phyloP scores from a whole-genome alignment of 306 rosid species.

The Vicia faba region DNA sequence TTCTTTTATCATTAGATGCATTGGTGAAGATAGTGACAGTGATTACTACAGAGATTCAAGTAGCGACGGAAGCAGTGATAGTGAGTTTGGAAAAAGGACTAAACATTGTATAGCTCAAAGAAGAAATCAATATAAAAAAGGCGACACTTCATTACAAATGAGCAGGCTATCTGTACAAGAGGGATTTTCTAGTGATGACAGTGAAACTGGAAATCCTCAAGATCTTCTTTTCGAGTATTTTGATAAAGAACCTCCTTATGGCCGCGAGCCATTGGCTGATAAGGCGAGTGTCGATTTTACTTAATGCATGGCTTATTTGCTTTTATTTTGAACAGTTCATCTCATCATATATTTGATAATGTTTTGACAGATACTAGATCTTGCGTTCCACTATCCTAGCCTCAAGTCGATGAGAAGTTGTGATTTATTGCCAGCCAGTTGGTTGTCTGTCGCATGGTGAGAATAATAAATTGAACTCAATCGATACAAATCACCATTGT shows the following conservation, averaged over 20 bases:
- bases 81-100: constrained; percentile 53
- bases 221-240: constrained; percentile 74
- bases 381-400: constrained; percentile 62
- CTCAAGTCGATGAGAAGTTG: constrained; percentile 82
- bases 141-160: constrained; percentile 43
- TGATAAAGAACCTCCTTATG: constrained; percentile 73
- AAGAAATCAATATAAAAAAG: constrained; percentile 38
- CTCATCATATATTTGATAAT: constrained; percentile 39
- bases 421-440: constrained; percentile 77
- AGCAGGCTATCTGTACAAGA: constrained; percentile 56
- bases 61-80: constrained; percentile 82
- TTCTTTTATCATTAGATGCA: constrained; percentile 50
- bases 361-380: constrained; percentile 71
- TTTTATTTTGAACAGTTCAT: constrained; percentile 26
- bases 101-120: constrained; percentile 42
- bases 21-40: constrained; percentile 60
- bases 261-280: constrained; percentile 85
- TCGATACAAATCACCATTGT: background rate
- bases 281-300: constrained; percentile 56
- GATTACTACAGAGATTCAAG: constrained; percentile 74
- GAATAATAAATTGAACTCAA: constrained; percentile 12
- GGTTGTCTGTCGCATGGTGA: constrained; percentile 96
- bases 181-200: constrained; percentile 72
- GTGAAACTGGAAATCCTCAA: constrained; percentile 59
- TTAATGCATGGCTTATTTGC: constrained; percentile 26